Base-by-base conservation (phyloP, 306 rosid genomes). In the Cyamopsis tetragonoloba region DNA sequence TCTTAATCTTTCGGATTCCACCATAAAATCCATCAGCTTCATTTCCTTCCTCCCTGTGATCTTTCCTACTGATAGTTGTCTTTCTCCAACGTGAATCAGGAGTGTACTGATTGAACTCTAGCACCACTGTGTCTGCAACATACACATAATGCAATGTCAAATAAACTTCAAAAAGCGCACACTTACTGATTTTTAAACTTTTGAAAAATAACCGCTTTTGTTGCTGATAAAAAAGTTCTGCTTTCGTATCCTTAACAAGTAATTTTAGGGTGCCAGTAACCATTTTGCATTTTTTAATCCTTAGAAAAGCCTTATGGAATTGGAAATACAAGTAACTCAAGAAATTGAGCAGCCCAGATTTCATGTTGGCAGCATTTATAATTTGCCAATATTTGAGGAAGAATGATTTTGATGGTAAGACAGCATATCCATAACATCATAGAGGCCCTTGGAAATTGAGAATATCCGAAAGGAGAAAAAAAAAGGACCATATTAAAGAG, bases 41-140 rank as follows among this genome's bases (percentile, higher is more conserved):
- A 9, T 90, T 84, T 51, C 97, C 98, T 32, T 93, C 96, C 68
- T 88, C 91, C 34, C 91, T 49, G 35, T 93, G 97, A 60, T 89
- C 83, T 79, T 79, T 84, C 79, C 98, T 71, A 58, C 77, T 62
- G 34, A 93, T 23, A 5, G 51, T 62, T 19, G 96, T 54, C 15
- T 14, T 88, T 55, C 96, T 86, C 98, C 98, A 93, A 26, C 96
- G 80, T 0, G 98, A 93, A 42, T 85, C 97, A 0, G 50, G 68
- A 26, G 87, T 80, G 79, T 93, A 93, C 82, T 93, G 98, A 53
- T 86, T 89, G 91, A 93, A 93, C 82, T 93, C 91, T 67, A 89
- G 78, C 74, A 89, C 96, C 75, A 93, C 85, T 2, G 79, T 86
- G 74, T 88, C 97, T 93, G 86, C 71, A 61, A 24, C 17, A 61